Conservation (phyloP, 2,329 filamentous ascomycete genomes). For the Colletotrichum sansevieriae region DNA sequence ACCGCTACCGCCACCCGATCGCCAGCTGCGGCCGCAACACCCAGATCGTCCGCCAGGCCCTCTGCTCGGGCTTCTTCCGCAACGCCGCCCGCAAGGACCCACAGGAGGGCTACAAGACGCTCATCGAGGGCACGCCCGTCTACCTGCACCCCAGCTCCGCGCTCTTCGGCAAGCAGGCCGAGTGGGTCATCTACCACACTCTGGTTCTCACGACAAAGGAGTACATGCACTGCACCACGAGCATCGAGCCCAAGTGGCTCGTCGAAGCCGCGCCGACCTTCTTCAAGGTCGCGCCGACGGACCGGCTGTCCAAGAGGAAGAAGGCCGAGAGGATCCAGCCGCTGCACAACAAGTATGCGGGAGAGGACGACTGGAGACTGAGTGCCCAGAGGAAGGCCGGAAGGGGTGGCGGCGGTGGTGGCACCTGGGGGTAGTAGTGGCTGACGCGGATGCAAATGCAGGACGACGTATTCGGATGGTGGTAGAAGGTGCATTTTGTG, state of each 20-base stretch:
- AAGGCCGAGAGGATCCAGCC: conserved; percentile 95
- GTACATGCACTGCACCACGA: conserved; percentile 96
- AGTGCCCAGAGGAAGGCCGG: conserved; percentile 89
- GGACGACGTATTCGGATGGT: background rate
- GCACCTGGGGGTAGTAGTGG: conserved; percentile 83
- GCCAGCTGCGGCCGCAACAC: conserved; percentile 90
- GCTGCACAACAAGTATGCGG: conserved; percentile 90
- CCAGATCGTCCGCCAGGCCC: conserved; percentile 85
- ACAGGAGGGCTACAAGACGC: conserved; percentile 96
- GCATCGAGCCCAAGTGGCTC: conserved; percentile 93
- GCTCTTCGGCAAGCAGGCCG: conserved; percentile 93
- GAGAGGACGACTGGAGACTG: conserved; percentile 95
- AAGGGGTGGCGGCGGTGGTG: conserved; percentile 84
- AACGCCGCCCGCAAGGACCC: conserved; percentile 96
- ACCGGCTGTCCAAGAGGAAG: conserved; percentile 89
- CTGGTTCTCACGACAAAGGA: conserved; percentile 95
- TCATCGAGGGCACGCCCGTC: conserved; percentile 94
- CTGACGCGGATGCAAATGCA: background rate
- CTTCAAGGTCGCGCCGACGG: conserved; percentile 95
- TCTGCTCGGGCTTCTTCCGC: conserved; percentile 95
- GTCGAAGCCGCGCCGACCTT: conserved; percentile 98
- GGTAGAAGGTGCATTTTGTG: background rate
- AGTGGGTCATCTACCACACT: conserved; percentile 95
- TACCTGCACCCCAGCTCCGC: conserved; percentile 94
- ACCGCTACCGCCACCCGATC: conserved; percentile 86